Evolutionary conservation across 352 stramenopile species (phyloP), one percentile per base, ranked within the genome.

Genomic region (Phytophthora hybrid): DNA sequence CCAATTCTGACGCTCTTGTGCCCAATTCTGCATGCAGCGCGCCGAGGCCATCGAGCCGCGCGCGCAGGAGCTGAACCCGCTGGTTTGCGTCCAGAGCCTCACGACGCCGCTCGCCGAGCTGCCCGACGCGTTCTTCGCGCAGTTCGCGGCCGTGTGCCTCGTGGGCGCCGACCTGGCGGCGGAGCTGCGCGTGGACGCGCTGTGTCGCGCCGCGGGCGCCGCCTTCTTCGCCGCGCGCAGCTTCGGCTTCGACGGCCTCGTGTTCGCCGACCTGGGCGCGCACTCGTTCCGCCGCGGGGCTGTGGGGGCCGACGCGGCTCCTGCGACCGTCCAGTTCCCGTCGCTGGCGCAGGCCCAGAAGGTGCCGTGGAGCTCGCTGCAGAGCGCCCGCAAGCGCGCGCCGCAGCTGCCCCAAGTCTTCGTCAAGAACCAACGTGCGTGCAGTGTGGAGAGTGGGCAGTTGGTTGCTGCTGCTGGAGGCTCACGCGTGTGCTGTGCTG

Each of bases 31-130:
- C n/a, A n/a, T 57, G 34, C 66, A 97, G 88, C 84, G 84, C 26
- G 93, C 87, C 9, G 84, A 92, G 44, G 91, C 78, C 56, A 85
- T 95, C 63, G 70, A 97, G 66, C 72, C 87, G 6, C 82, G 91
- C 18, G 91, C 98, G 18, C 89, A 97, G 72, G 96, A 98, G 66
- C 87, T 99, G 18, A 99, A 99, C 82, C 94, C 94, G 10, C 77
- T 99, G 4, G 89, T 98, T 37, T 78, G 81, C 18, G 97, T 98
- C 41, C 59, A 88, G 19, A 93, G 88, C 78, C 84, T 93, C 63
- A 97, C 94, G 11, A 89, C 64, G 41, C 73, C 66, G 58, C 81
- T 88, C 13, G 83, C 44, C 19, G 69, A 77, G 21, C 69, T 91
- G 1, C 63, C 81, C 0, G 87, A 98, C 73, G 82, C 85, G 1